Percentiles rank a stretch among this genome's conserved stretches.
Evolutionary conservation across 129 eudicot genomes (phyloP).

Genomic region (Lonicera japonica): DNA sequence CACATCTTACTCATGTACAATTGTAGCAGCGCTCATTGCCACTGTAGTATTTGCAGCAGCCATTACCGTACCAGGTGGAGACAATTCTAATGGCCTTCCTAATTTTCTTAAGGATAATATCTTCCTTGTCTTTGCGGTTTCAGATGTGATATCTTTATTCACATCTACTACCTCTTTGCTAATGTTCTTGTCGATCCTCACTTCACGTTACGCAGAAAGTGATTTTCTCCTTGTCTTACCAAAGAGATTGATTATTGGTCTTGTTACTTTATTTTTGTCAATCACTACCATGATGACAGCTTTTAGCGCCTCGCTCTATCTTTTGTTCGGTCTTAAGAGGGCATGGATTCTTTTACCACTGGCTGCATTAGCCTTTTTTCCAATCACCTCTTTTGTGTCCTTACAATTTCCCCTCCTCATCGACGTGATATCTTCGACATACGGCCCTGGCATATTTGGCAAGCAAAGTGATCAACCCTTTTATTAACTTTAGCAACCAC

Average conservation of each 20-base stretch:
- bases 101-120: background rate
- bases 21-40: constrained; percentile 14
- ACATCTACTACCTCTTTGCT: constrained; percentile 12
- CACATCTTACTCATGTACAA: constrained; percentile 12
- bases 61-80: constrained; percentile 20
- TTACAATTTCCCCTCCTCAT: background rate
- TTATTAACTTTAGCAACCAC: background rate
- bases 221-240: constrained; percentile 13
- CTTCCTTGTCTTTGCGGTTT: constrained; percentile 3
- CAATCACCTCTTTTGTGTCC: background rate
- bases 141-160: constrained; percentile 12
- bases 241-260: constrained; percentile 7
- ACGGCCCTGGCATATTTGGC: background rate
- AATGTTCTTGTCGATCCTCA: constrained; percentile 15
- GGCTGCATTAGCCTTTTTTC: background rate
- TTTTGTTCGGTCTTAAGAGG: background rate
- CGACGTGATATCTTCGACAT: background rate
- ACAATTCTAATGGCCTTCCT: constrained; percentile 10
- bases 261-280: constrained; percentile 11
- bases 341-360: background rate
- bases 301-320: background rate
- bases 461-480: background rate
- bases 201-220: constrained; percentile 11
- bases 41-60: constrained; percentile 24
- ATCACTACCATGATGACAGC: constrained; percentile 17